Conservation (phyloP, 306 rosid species). For the Sicyos edulis region DNA sequence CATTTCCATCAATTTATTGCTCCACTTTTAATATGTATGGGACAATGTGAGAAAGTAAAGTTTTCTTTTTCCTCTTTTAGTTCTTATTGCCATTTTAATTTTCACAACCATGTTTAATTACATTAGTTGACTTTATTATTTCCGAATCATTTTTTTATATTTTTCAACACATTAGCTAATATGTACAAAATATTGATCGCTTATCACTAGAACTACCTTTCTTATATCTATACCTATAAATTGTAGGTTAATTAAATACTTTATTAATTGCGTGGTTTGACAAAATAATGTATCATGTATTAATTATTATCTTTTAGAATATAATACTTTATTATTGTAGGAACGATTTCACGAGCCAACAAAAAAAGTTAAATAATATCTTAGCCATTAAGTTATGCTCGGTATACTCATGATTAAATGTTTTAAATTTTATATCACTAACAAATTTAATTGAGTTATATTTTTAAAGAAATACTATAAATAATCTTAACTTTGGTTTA, state of each 20-base stretch:
- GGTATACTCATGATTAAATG: too few relatives aligned
- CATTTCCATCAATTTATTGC: background rate
- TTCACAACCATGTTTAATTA: background rate
- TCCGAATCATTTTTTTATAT: background rate
- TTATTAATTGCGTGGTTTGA: too few relatives aligned
- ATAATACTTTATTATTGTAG: background rate
- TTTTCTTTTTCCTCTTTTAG: background rate
- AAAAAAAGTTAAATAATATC: too few relatives aligned
- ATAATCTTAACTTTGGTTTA: too few relatives aligned
- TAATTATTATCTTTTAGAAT: too few relatives aligned
- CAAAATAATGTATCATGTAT: too few relatives aligned
- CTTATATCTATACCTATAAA: background rate
- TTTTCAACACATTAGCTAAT: background rate
- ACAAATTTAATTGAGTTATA: too few relatives aligned
- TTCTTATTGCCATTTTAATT: background rate
- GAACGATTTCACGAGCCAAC: background rate
- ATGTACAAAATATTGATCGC: background rate
- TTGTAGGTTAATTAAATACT: background rate
- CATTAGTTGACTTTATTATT: background rate
- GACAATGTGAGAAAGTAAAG: background rate
- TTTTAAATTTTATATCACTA: too few relatives aligned
- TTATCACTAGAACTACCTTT: background rate
- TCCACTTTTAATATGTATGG: background rate
- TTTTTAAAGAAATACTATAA: too few relatives aligned
- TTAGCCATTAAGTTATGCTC: background rate